Evolutionary conservation across 495 filamentous ascomycete species (phyloP).

Genomic region (Hypoxylon perforatum): DNA sequence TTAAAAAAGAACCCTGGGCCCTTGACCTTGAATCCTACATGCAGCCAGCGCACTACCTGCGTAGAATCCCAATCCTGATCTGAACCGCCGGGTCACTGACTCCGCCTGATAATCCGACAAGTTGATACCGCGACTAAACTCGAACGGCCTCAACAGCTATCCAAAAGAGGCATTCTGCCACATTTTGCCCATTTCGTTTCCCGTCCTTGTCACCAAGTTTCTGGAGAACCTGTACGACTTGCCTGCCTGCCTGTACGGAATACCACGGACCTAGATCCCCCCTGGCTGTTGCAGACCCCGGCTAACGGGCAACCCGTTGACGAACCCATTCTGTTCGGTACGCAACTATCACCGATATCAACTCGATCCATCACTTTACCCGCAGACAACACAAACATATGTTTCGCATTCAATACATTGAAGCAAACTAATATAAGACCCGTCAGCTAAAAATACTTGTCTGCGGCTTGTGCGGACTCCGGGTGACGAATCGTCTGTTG

Average conservation of each 20-base stretch:
- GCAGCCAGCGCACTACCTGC: neutral
- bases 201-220: slow-evolving; percentile 8
- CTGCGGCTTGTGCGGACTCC: slow-evolving; percentile 1
- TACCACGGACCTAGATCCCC: slow-evolving; percentile 5
- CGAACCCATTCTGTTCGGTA: neutral
- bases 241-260: no score
- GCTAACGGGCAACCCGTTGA: neutral
- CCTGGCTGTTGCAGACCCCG: slow-evolving; percentile 1
- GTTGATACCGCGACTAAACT: slow-evolving; percentile 32
- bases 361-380: slow-evolving; percentile 3
- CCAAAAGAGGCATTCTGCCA: slow-evolving; percentile 35
- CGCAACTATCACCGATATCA: slow-evolving; percentile 1
- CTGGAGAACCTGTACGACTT: slow-evolving; percentile 19
- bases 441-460: slow-evolving; percentile 7
- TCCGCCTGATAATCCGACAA: slow-evolving; percentile 14
- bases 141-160: slow-evolving; percentile 32
- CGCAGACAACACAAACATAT: neutral
- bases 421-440: neutral
- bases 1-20: slow-evolving; percentile 21
- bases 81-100: slow-evolving; percentile 26
- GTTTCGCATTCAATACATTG: neutral
- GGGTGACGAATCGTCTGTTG: neutral
- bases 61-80: slow-evolving; percentile 23
- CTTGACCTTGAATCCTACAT: slow-evolving; percentile 29
- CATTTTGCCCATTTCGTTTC: slow-evolving; percentile 11